A percentile compares a stretch with the other conserved stretches of the same genome.
Evolutionary conservation across 2,329 filamentous ascomycete genomes (phyloP).

Genomic region (Fusarium xyrophilum): DNA sequence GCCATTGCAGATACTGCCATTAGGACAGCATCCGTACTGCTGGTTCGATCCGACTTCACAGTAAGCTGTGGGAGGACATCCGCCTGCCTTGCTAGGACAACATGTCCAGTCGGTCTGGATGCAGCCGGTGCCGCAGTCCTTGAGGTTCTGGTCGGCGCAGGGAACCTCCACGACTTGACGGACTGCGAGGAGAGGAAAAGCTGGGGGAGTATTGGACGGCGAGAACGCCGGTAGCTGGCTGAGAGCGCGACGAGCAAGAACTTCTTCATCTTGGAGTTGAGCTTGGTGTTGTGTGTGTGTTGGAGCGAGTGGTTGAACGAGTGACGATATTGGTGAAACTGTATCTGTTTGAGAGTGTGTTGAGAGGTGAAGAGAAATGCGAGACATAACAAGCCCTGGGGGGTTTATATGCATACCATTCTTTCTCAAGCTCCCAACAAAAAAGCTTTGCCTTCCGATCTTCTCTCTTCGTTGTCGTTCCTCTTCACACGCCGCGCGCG

Average conservation of each 20-base stretch:
- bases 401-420: constrained; percentile 12
- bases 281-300: neutral
- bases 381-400: constrained; percentile 9
- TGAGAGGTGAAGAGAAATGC: neutral
- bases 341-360: neutral
- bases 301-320: neutral
- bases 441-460: neutral
- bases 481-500: constrained; percentile 6
- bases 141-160: constrained; percentile 35
- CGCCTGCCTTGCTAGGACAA: constrained; percentile 41
- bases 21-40: constrained; percentile 43
- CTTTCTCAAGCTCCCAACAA: neutral
- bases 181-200: constrained; percentile 23
- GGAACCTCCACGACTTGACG: constrained; percentile 36
- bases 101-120: constrained; percentile 41
- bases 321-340: constrained; percentile 1
- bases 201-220: constrained; percentile 22
- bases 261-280: constrained; percentile 37
- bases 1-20: constrained; percentile 40
- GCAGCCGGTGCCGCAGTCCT: constrained; percentile 43
- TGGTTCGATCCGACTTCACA: constrained; percentile 41
- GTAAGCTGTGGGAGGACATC: constrained; percentile 36
- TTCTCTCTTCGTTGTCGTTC: neutral
- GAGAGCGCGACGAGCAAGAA: constrained; percentile 36
- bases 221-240: constrained; percentile 24